Percentiles rank a stretch among this genome's conserved stretches.
These are phyloP conservation scores for Schwanniomyces occidentalis DNA, from an alignment of 805 yeast species.

Conservation along the genomic window DNA sequence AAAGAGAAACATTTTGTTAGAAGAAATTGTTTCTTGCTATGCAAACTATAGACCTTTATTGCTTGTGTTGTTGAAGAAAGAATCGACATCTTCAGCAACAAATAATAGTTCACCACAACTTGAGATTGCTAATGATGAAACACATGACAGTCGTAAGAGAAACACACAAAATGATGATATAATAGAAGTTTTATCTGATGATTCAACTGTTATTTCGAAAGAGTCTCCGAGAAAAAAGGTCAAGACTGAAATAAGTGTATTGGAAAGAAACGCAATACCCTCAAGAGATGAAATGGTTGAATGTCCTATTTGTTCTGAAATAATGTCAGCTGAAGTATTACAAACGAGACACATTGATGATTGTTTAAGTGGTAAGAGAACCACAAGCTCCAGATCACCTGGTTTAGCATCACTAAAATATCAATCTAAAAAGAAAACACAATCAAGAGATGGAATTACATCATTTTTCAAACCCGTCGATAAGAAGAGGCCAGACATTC, in stretches of 20 bases:
- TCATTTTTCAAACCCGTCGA: slow-evolving; percentile 28
- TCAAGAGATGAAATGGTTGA: slow-evolving; percentile 36
- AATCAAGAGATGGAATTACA: slow-evolving; percentile 20
- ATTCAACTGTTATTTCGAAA: slow-evolving; percentile 2
- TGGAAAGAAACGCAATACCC: slow-evolving; percentile 13
- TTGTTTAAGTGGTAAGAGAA: slow-evolving; percentile 47
- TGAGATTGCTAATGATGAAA: slow-evolving; percentile 1
- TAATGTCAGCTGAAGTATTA: slow-evolving; percentile 54
- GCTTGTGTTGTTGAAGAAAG: slow-evolving; percentile 24
- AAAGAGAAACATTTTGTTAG: slow-evolving; percentile 66
- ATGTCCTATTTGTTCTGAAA: slow-evolving; percentile 68
- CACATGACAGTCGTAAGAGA: slow-evolving; percentile 15
- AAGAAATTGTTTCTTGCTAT: slow-evolving; percentile 64
- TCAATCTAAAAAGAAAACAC: slow-evolving; percentile 9
- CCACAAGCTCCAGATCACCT: slow-evolving; percentile 6
- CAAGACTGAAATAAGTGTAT: slow-evolving; percentile 2
- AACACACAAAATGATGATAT: slow-evolving; percentile 10
- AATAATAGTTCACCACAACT: neutral
- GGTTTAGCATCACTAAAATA: neutral
- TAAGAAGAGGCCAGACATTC: slow-evolving; percentile 5
- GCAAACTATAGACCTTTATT: slow-evolving; percentile 41
- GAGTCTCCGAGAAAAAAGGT: slow-evolving; percentile 8
- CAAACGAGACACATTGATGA: slow-evolving; percentile 63
- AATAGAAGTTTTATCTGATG: slow-evolving; percentile 13
- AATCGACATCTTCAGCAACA: neutral